These are phyloP conservation scores for Vitis hybrid DNA, from an alignment of 177 flowering plant species.

Conservation along the genomic window DNA sequence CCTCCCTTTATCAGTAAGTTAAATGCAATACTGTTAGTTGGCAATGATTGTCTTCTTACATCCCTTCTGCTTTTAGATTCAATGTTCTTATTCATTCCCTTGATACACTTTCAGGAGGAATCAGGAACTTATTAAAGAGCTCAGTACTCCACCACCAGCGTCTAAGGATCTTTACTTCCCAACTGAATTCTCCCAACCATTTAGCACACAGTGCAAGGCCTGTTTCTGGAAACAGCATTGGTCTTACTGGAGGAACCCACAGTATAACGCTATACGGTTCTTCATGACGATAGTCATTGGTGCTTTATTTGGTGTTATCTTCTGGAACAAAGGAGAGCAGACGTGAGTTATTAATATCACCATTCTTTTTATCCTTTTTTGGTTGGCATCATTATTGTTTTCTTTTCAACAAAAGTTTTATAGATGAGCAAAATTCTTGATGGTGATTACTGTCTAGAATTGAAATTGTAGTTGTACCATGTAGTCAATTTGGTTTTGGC, in stretches of 20 bases:
- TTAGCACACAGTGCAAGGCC: constrained; percentile 62
- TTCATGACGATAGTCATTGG: constrained; percentile 62
- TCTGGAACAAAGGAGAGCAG: constrained; percentile 59
- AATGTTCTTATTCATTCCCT: neutral
- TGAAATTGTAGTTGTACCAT: no score
- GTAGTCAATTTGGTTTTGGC: no score
- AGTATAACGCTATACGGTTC: constrained; percentile 59
- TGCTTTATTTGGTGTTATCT: constrained; percentile 61
- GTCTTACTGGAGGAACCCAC: constrained; percentile 86
- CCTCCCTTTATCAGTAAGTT: constrained; percentile 67
- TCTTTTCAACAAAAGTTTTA: no score
- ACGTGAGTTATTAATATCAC: constrained; percentile 37
- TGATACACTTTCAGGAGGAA: constrained; percentile 50
- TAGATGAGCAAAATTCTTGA: no score
- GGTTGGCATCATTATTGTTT: no score
- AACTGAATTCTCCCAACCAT: constrained; percentile 63
- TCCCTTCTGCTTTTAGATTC: neutral
- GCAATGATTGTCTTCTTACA: neutral
- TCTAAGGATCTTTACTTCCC: constrained; percentile 71
- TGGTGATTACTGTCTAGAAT: no score
- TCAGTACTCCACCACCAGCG: constrained; percentile 57
- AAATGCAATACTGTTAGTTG: neutral
- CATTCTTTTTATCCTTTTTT: neutral
- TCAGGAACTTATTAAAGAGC: constrained; percentile 57
- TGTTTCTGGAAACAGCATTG: constrained; percentile 80